These are phyloP conservation scores for Wallemia hederae DNA, from an alignment of 1,284 basidiomycete species.

Conservation along the genomic window DNA sequence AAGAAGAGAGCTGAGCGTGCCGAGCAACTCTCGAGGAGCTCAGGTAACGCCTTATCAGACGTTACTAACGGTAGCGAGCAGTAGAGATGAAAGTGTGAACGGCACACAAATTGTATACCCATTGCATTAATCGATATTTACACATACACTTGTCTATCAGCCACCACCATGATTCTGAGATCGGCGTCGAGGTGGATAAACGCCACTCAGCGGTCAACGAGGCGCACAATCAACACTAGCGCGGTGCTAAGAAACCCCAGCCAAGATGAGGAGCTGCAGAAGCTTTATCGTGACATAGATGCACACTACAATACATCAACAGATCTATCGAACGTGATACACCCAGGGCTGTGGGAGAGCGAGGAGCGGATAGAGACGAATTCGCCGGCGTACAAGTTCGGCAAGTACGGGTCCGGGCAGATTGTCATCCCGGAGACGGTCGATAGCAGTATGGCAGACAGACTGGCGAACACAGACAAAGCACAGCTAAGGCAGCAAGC, in stretches of 20 bases:
- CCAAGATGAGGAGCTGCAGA: background rate
- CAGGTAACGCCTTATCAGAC: background rate
- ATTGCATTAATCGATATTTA: background rate
- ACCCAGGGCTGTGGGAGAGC: background rate
- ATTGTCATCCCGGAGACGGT: constrained; percentile 1
- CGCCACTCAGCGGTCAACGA: background rate
- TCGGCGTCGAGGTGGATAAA: background rate
- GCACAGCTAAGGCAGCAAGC: background rate
- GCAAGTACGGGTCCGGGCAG: constrained; percentile 5
- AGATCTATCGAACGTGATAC: background rate
- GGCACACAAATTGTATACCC: background rate
- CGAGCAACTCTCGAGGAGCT: background rate
- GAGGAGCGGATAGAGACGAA: constrained; percentile 1
- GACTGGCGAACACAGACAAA: background rate
- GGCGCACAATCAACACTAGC: background rate
- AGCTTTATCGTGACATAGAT: background rate
- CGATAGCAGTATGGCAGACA: background rate
- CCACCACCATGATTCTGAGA: too few species aligned
- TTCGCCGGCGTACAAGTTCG: constrained; percentile 1
- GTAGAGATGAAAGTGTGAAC: background rate
- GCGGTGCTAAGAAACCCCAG: background rate
- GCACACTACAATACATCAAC: background rate
- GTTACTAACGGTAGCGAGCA: background rate
- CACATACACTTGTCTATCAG: too few species aligned
- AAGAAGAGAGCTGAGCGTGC: background rate